Base-by-base conservation (phyloP, 768 basidiomycete genomes). In the Crepidotus variabilis region DNA sequence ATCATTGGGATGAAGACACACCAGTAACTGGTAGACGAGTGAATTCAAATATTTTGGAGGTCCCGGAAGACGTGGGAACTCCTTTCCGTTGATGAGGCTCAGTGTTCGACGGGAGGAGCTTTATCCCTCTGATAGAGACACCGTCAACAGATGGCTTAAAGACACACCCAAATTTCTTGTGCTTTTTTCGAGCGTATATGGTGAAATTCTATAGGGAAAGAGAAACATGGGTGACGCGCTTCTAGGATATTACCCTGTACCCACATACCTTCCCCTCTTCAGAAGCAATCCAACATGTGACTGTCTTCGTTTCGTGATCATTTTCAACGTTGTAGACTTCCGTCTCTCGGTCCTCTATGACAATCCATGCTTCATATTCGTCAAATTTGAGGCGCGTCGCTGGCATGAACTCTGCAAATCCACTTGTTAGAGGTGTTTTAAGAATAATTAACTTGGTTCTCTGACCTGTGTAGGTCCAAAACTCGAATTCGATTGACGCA, bases 221-320 rank as follows among this genome's bases (percentile, higher is more conserved):
- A 5, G 21, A 47, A 5, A 20, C 35, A 23, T 55, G 18, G n/a
- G 47, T 5, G 18, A 23, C 34, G 9, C 21, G 2, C 18, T 8
- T 13, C 18, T 6, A 11, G 20, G n/a, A 2, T 47, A 10, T 7
- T 21, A 13, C 10, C 4, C 6, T 5, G 32, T 47, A 5, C 8
- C 46, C 46, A 48, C 22, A 6, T 33, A 54, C 55, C 49, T 56
- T 56, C 18, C 49, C 49, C 35, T 35, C 55, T 7, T 47, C 45
- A 0, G 55, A 56, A 6, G 55, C 55, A 18, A 56, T 51, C 55
- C 55, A 56, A 2, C 55, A 50, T 14, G 34, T 56, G 11, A 36
- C 48, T 1, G 39, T 6, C 3, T 46, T 50, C 16, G 1, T 23
- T 18, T 45, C 39, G 34, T 33, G 32, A 33, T 56, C 7, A 16